Evolutionary conservation across 2,329 filamentous ascomycete species (phyloP), one percentile per base, ranked within the genome.

Genomic region (Fusarium transvaalense): DNA sequence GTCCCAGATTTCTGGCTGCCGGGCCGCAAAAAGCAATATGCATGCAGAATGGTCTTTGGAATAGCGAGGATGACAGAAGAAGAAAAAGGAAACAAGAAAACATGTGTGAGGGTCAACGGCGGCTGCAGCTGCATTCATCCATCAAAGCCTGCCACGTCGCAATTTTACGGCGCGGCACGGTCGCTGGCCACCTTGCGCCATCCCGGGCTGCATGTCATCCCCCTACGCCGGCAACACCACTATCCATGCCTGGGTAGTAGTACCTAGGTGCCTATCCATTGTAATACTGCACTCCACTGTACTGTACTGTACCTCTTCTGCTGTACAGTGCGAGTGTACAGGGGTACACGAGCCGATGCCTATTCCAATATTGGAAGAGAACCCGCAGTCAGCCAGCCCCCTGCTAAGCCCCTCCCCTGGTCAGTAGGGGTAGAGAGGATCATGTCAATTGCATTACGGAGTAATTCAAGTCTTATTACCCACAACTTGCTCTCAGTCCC

Each of bases 131-230:
- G 56, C 52, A 53, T 64, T 56, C 42, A 64, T 67, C 66, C 66
- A 69, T 38, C 61, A 56, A 56, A 60, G 66, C 48, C 66, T 73
- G 74, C 73, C 72, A 75, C 72, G 74, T 75, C 72, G 72, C 72
- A 75, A 75, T 75, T 71, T 75, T 60, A 69, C 68, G 72, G 74
- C 62, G 72, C 72, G 73, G 70, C 70, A 66, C 71, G 68, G 68
- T 68, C 61, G 54, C 71, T 63, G 60, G 61, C 41, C 66, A 66
- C 71, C 74, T 73, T 58, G 60, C 72, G 72, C 72, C 73, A 75
- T 75, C 69, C 68, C 70, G 56, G 73, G 61, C 71, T 75, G 73
- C 71, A 74, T 75, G 71, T 75, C 73, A 75, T 75, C 66, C 68
- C 68, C 66, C 65, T 66, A 46, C 62, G 43, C 61, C 59, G 54